Evolutionary conservation across 176 grass and related monocot species (phyloP).

Genomic region (Oryza nivara): DNA sequence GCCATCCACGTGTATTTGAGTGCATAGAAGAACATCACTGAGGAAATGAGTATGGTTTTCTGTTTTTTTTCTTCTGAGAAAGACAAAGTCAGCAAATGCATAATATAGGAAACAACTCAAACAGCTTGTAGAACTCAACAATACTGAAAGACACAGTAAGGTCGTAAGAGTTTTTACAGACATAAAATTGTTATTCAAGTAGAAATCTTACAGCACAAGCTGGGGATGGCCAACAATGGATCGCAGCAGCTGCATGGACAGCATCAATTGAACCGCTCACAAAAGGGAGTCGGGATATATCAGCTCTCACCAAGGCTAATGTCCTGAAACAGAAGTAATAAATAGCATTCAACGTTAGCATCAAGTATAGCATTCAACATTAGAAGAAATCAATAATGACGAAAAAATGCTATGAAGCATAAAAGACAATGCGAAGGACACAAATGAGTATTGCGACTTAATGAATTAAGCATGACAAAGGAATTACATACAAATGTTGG

Average conservation of each 20-base stretch:
- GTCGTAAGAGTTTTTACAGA: background rate
- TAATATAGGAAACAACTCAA: background rate
- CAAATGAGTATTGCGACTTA: background rate
- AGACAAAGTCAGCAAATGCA: background rate
- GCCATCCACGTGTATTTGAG: background rate
- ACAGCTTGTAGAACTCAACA: background rate
- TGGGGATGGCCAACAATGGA: constrained; percentile 98
- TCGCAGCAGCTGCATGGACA: constrained; percentile 90
- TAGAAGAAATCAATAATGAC: constrained; percentile 2
- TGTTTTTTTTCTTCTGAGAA: too few relatives aligned
- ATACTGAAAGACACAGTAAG: constrained; percentile 1
- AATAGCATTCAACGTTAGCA: background rate
- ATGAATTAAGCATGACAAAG: constrained; percentile 4
- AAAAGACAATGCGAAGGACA: background rate
- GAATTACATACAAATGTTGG: constrained; percentile 10
- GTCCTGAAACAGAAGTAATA: constrained; percentile 42
- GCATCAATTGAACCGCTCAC: constrained; percentile 73
- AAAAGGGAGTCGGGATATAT: constrained; percentile 91
- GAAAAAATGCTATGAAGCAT: background rate
- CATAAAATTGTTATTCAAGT: constrained; percentile 16
- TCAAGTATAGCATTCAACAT: background rate
- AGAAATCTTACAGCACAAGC: constrained; percentile 70
- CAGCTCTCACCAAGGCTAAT: constrained; percentile 80
- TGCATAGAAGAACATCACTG: background rate
- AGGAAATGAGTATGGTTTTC: background rate